Base-by-base conservation (phyloP, 2,329 filamentous ascomycete genomes). In the Neofusicoccum kwambonambiense region DNA sequence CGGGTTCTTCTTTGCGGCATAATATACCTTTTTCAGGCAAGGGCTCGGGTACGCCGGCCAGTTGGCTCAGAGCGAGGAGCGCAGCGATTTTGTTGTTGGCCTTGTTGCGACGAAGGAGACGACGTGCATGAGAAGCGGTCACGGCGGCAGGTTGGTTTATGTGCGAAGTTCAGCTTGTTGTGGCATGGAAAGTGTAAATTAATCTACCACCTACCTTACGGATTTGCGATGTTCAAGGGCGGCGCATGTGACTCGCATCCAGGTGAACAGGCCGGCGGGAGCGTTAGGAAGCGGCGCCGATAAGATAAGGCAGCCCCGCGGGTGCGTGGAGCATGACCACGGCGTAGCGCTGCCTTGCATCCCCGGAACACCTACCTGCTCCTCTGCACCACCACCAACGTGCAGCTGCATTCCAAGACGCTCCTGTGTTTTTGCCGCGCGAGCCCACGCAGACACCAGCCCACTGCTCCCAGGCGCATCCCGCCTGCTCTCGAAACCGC, bases 311-410 rank as follows among this genome's bases (percentile, higher is more conserved):
- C 34, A 56, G 61, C 50, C 61, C 50, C 50, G 50, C 50, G 27
- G 56, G n/a, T 35, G 61, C 61, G 49, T 61, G 61, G 44, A 64
- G 61, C 61, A 64, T 64, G 61, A 64, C 50, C 61, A 52, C 54
- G 54, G 54, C 54, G 54, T 41, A 35, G 56, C 42, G 44, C 35
- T 54, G 49, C 61, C 61, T 64, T 64, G 61, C 61, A 39, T 64
- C 61, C 61, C 61, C 61, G 49, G 35, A 61, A 56, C 56, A 60
- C 56, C 56, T 47, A 17, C 22, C 56, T 47, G 41, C 13, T 42
- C 35, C 35, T 37, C 49, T 19, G 17, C 39, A 17, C 54, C 31
- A 60, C 31, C 56, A 58, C 41, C 31, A 47, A 22, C 42, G 41
- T 60, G 56, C 56, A 47, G 42, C 13, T 49, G 47, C 56, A 35